Base-by-base conservation (phyloP, 768 basidiomycete species). In the Tulasnella sp. region DNA sequence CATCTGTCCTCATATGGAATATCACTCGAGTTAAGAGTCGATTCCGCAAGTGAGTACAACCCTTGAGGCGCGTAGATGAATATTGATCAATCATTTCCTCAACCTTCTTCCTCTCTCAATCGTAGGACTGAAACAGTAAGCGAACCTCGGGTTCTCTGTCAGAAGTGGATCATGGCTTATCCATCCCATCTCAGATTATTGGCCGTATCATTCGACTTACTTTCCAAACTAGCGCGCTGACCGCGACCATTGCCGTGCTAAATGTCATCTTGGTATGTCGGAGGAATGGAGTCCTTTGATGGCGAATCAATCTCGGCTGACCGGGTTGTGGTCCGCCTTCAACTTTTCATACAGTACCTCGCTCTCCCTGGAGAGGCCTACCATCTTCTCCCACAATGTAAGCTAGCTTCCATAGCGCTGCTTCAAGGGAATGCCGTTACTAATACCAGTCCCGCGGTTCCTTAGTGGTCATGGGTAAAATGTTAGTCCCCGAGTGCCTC, bases 71-170 rank as follows among this genome's bases (percentile, higher is more conserved):
- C 17, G n/a, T 72, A 39, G n/a, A 19, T 17, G 0, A 31, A 6
- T 72, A 1, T 19, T 42, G 40, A 39, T 36, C 15, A 8, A 14
- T 1, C 49, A 6, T 58, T 17, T 64, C 34, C 15, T 3, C 11
- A 2, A 17, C 45, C 17, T 49, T 22, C 45, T 49, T 3, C 40
- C 17, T 45, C n/a, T 52, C 17, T 31, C 64, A n/a, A n/a, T n/a
- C 8, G 4, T 42, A 76, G 75, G 67, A 76, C 75, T 22, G 75
- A 76, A 54, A 76, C 75, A n/a, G 75, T 75, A n/a, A 36, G 64
- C 19, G 19, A 37, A 22, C n/a, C 37, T 31, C 72, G 42, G 9
- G 8, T 42, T 17, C 9, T 17, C 8, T 42, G 42, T 11, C 12
- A 7, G 31, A 36, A 40, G 45, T 36, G 34, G 14, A 12, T 9